These are phyloP conservation scores for Apiospora malaysiana DNA, from an alignment of 2,329 filamentous ascomycete genomes.

Conservation along the genomic window DNA sequence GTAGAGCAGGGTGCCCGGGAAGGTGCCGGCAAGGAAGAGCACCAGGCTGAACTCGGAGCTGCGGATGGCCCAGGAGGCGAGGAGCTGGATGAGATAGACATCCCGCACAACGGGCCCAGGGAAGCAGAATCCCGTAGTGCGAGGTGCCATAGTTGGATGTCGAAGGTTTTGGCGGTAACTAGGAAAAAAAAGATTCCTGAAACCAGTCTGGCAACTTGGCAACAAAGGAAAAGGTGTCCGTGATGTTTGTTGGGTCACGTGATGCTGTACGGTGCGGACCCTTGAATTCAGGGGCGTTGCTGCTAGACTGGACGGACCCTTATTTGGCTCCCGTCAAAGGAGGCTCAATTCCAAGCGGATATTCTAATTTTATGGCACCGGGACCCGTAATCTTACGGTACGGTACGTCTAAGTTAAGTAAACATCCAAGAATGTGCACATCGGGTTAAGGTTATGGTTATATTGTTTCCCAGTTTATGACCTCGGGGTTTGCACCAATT, in stretches of 20 bases:
- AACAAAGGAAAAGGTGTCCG: slow-evolving; percentile 16
- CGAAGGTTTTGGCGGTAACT: neutral
- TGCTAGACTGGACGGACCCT: neutral
- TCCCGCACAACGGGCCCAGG: slow-evolving; percentile 15
- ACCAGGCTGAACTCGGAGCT: slow-evolving; percentile 16
- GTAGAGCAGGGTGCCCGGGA: slow-evolving; percentile 11
- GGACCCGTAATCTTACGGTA: slow-evolving; percentile 11
- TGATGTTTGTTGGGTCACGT: slow-evolving; percentile 16
- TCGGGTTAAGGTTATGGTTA: neutral
- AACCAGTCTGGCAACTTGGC: slow-evolving; percentile 1
- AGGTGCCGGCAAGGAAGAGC: slow-evolving; percentile 14
- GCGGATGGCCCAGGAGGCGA: slow-evolving; percentile 15
- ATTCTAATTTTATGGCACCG: slow-evolving; percentile 2
- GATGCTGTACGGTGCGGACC: neutral
- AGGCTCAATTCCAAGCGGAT: slow-evolving; percentile 14
- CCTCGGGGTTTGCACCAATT: neutral
- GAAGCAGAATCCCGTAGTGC: slow-evolving; percentile 10
- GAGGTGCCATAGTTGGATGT: slow-evolving; percentile 12
- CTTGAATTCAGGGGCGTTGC: slow-evolving; percentile 5
- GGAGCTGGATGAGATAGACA: slow-evolving; percentile 16
- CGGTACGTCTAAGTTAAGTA: neutral
- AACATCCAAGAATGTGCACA: no score
- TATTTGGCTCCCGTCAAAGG: slow-evolving; percentile 17
- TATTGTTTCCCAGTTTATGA: neutral
- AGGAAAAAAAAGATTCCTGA: slow-evolving; percentile 8